Conservation (phyloP, 2,329 filamentous ascomycete genomes). For the Fusarium denticulatum region DNA sequence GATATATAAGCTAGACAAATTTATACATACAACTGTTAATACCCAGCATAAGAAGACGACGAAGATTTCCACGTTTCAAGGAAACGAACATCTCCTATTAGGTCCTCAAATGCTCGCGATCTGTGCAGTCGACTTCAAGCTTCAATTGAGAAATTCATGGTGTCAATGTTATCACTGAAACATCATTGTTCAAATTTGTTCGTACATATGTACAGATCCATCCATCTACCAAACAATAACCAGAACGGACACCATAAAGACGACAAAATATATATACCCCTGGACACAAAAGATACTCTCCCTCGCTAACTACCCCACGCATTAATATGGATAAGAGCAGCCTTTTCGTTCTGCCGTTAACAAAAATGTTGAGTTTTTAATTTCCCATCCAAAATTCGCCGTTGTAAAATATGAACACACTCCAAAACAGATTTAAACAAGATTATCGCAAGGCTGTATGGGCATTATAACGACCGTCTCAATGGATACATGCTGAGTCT, state of each 20-base stretch:
- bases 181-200: constrained; percentile 39
- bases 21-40: constrained; percentile 28
- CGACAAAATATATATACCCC: constrained; percentile 5
- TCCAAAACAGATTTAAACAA: constrained; percentile 20
- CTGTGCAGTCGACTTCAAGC: neutral
- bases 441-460: constrained; percentile 21
- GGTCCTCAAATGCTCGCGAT: neutral
- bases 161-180: neutral
- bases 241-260: constrained; percentile 34
- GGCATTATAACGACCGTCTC: constrained; percentile 32
- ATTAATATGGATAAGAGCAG: constrained; percentile 41
- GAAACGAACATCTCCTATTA: neutral
- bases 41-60: constrained; percentile 27
- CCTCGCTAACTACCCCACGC: constrained; percentile 33
- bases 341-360: constrained; percentile 14
- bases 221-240: constrained; percentile 28
- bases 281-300: constrained; percentile 17
- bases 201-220: constrained; percentile 40
- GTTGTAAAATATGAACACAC: constrained; percentile 6
- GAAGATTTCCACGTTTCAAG: neutral
- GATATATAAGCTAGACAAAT: constrained; percentile 3
- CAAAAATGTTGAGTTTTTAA: constrained; percentile 38
- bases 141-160: neutral
- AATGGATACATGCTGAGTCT: constrained; percentile 15
- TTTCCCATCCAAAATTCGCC: constrained; percentile 39